Conservation (phyloP, 331 rosid species). For the Pyracantha coccinea region DNA sequence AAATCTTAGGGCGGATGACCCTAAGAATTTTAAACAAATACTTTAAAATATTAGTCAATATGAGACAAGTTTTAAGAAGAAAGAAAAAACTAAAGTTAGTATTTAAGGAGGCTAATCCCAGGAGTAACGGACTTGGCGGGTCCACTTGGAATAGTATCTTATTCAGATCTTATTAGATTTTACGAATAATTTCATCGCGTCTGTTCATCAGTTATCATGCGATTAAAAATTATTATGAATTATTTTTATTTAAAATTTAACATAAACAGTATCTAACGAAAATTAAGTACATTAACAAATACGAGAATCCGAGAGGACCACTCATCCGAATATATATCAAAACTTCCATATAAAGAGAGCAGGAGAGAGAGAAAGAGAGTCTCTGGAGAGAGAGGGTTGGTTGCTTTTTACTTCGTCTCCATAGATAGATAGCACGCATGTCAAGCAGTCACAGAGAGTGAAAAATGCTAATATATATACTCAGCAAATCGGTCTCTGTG, state of each 20-base stretch:
- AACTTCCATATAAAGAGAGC: background rate
- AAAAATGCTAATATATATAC: constrained; percentile 7
- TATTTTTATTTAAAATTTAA: too few relatives aligned
- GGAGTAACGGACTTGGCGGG: constrained; percentile 12
- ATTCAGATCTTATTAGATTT: too few relatives aligned
- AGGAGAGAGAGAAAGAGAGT: background rate
- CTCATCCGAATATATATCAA: too few relatives aligned
- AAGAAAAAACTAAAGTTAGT: background rate
- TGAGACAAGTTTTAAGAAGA: background rate
- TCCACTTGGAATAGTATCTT: too few relatives aligned
- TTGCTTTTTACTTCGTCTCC: constrained; percentile 18
- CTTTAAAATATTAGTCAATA: background rate
- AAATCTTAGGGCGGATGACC: background rate
- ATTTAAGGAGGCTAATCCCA: background rate
- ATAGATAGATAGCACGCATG: constrained; percentile 24
- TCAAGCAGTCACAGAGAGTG: constrained; percentile 21
- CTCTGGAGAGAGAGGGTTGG: constrained; percentile 5
- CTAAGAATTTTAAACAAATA: background rate
- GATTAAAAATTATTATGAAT: too few relatives aligned
- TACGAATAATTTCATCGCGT: too few relatives aligned
- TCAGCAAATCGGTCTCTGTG: constrained; percentile 24
- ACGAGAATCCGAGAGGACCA: too few relatives aligned
- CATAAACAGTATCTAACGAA: too few relatives aligned
- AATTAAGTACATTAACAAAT: too few relatives aligned
- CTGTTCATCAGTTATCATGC: too few relatives aligned